Evolutionary conservation across 176 grass and related monocot species (phyloP).

Genomic region (Aechmea fasciata): DNA sequence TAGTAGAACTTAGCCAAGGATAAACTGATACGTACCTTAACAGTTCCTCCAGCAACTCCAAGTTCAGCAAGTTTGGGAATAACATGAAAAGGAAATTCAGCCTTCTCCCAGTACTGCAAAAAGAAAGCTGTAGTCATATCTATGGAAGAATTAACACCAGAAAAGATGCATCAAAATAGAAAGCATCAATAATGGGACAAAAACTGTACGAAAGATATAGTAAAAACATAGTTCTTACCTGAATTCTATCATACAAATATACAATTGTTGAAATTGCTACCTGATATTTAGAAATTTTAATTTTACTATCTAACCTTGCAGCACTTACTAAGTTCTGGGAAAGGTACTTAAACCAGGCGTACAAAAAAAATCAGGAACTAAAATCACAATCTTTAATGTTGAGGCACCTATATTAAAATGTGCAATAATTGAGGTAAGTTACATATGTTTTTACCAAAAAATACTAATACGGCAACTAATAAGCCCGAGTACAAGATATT

Average conservation of each 20-base stretch:
- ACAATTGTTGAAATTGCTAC: no score
- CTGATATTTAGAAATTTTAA: no score
- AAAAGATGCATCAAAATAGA: slow-evolving; percentile 1
- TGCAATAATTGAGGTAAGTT: no score
- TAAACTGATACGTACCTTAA: slow-evolving; percentile 42
- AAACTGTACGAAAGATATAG: neutral
- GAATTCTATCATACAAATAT: no score
- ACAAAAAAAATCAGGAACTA: no score
- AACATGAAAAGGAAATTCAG: slow-evolving; percentile 56
- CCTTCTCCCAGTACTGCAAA: slow-evolving; percentile 73
- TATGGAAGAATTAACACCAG: slow-evolving; percentile 4
- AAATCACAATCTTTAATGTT: no score
- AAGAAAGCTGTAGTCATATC: slow-evolving; percentile 3
- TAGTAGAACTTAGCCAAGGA: neutral
- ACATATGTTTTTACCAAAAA: no score
- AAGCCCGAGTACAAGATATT: neutral
- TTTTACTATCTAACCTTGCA: no score
- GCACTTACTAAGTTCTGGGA: no score
- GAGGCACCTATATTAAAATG: no score
- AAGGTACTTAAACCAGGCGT: no score
- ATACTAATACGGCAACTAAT: slow-evolving; percentile 1
- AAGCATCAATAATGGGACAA: slow-evolving; percentile 3
- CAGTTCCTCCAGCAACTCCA: slow-evolving; percentile 49
- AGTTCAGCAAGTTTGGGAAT: slow-evolving; percentile 57
- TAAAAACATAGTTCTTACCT: no score